Evolutionary conservation across 768 basidiomycete species (phyloP).

Genomic region (Tricholoma terreum): DNA sequence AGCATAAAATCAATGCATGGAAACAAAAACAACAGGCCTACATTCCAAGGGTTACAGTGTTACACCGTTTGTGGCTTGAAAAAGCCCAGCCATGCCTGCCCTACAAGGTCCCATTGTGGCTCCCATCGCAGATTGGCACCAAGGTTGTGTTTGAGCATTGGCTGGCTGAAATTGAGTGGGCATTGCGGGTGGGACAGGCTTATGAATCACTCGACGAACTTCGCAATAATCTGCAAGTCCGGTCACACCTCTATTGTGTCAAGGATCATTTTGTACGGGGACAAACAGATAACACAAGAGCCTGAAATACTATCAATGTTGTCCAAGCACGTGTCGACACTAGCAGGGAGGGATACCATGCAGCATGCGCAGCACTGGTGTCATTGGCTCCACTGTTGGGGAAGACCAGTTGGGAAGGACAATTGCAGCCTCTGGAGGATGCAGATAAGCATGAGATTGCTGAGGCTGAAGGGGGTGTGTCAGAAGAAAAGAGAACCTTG

Average conservation of each 20-base stretch:
- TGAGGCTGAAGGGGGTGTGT: background rate
- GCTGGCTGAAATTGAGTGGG: slow-evolving; percentile 8
- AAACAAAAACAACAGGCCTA: slow-evolving; percentile 10
- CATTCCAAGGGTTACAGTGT: slow-evolving; percentile 2
- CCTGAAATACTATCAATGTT: background rate
- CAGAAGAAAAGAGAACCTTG: slow-evolving; percentile 6
- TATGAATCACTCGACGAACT: slow-evolving; percentile 10
- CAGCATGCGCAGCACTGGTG: background rate
- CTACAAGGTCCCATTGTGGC: background rate
- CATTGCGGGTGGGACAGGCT: slow-evolving; percentile 6
- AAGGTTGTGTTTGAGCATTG: background rate
- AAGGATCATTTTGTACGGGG: slow-evolving; percentile 7
- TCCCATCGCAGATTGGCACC: slow-evolving; percentile 3
- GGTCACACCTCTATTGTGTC: slow-evolving; percentile 2
- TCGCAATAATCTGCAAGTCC: slow-evolving; percentile 3
- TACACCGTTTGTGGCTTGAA: background rate
- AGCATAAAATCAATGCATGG: slow-evolving; percentile 11
- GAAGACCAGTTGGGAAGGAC: background rate
- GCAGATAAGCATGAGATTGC: slow-evolving; percentile 10
- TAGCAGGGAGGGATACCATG: slow-evolving; percentile 3
- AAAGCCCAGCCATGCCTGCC: background rate
- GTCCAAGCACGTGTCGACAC: background rate
- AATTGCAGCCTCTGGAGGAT: slow-evolving; percentile 3
- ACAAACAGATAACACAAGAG: slow-evolving; percentile 8
- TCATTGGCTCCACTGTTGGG: background rate